Evolutionary conservation across 1,139 yeast species (phyloP).

Genomic region (Candida sanyaensis): DNA sequence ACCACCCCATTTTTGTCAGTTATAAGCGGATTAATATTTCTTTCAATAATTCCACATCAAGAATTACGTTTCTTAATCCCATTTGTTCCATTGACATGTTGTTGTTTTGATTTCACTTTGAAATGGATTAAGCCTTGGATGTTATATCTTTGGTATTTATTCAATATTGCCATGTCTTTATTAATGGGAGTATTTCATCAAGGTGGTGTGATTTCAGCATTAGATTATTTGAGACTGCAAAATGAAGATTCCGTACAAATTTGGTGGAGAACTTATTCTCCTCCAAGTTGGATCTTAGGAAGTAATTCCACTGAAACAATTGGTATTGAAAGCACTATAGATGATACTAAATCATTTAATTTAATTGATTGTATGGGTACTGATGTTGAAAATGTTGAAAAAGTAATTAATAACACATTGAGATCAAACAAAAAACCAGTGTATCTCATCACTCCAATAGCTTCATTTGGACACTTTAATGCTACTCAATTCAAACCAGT

Average conservation of each 20-base stretch:
- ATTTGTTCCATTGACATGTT: constrained; percentile 66
- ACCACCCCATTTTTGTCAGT: constrained; percentile 62
- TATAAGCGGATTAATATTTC: constrained; percentile 57
- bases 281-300: constrained; percentile 86
- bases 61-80: constrained; percentile 87
- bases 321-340: constrained; percentile 17
- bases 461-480: constrained; percentile 35
- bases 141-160: constrained; percentile 58
- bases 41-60: constrained; percentile 86
- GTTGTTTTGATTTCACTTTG: constrained; percentile 52
- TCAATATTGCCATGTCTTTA: constrained; percentile 59
- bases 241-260: constrained; percentile 37
- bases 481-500: constrained; percentile 21
- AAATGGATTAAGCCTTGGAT: constrained; percentile 17
- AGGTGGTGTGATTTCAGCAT: constrained; percentile 81
- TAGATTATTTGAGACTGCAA: constrained; percentile 32
- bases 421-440: constrained; percentile 15
- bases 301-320: constrained; percentile 22
- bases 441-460: constrained; percentile 49
- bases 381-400: constrained; percentile 26
- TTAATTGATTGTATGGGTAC: constrained; percentile 63
- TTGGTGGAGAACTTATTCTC: constrained; percentile 96
- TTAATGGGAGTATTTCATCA: constrained; percentile 86
- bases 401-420: constrained; percentile 16
- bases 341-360: constrained; percentile 13